Conservation (phyloP, 495 filamentous ascomycete genomes). For the Cudoniella acicularis region DNA sequence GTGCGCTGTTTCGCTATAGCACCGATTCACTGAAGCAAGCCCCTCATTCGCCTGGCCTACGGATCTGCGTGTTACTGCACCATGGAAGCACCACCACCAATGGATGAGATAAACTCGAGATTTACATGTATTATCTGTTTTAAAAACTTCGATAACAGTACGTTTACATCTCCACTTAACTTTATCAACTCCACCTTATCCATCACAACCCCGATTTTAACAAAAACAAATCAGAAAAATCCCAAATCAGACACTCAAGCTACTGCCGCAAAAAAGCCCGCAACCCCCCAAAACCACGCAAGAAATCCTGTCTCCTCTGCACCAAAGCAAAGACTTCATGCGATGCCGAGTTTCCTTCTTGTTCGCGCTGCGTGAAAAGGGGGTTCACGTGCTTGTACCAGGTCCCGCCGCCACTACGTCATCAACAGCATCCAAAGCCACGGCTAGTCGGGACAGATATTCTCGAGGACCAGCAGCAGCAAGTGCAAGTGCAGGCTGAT, state of each 20-base stretch:
- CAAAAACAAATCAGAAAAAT: not conserved
- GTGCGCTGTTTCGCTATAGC: no score
- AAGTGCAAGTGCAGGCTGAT: no score
- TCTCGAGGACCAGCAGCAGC: no score
- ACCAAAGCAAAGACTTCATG: slow-evolving; percentile 8
- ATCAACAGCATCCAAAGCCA: not conserved
- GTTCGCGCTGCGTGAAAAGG: slow-evolving; percentile 5
- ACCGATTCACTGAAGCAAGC: no score
- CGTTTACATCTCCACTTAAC: not conserved
- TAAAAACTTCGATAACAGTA: slow-evolving; percentile 1
- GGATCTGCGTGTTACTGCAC: no score
- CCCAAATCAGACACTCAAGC: not conserved
- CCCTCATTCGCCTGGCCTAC: no score
- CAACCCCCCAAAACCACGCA: not conserved
- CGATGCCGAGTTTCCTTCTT: not conserved
- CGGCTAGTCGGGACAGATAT: no score
- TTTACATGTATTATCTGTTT: not conserved
- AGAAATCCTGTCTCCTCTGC: slow-evolving; percentile 7
- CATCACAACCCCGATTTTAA: not conserved
- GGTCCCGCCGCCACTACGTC: not conserved
- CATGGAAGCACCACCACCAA: no score
- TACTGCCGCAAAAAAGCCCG: not conserved
- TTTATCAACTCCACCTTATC: not conserved
- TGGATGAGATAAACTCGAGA: not conserved
- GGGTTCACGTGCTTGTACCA: not conserved